phyloP scores from a whole-genome alignment of 257 asterid genomes.

The Solanum appendiculatum region DNA sequence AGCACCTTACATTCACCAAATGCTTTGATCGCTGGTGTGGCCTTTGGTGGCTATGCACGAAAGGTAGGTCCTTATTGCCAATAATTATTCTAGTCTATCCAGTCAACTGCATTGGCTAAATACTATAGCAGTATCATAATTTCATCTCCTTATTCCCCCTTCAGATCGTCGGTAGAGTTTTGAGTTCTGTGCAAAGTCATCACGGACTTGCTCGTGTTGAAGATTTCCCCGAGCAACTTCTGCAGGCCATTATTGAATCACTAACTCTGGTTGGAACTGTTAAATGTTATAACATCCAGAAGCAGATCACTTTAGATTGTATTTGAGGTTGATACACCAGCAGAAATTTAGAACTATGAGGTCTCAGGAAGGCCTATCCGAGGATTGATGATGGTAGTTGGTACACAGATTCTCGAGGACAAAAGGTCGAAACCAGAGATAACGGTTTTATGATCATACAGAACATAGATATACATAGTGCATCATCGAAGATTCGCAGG shows the following conservation, averaged over 20 bases:
- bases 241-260: conserved; percentile 49
- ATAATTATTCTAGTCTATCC: not conserved
- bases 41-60: conserved; percentile 90
- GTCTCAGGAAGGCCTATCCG: not conserved
- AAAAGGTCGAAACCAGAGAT: not conserved
- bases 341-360: not conserved
- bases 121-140: not conserved
- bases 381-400: not conserved
- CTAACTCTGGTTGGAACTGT: conserved; percentile 80
- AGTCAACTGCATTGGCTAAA: not conserved
- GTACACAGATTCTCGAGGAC: not conserved
- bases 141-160: not conserved
- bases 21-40: conserved; percentile 79
- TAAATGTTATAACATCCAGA: conserved; percentile 30
- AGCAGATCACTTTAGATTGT: not conserved
- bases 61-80: conserved; percentile 28
- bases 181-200: conserved; percentile 40
- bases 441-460: not conserved
- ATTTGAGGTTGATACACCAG: not conserved
- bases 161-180: conserved; percentile 72
- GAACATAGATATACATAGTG: not conserved
- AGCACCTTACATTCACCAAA: conserved; percentile 9
- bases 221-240: conserved; percentile 58
- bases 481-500: not conserved
- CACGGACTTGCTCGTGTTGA: conserved; percentile 45